Percentiles rank a stretch among this genome's conserved stretches.
Conservation (phyloP, 2,329 filamentous ascomycete genomes). For the Pyricularia pennisetigena region DNA sequence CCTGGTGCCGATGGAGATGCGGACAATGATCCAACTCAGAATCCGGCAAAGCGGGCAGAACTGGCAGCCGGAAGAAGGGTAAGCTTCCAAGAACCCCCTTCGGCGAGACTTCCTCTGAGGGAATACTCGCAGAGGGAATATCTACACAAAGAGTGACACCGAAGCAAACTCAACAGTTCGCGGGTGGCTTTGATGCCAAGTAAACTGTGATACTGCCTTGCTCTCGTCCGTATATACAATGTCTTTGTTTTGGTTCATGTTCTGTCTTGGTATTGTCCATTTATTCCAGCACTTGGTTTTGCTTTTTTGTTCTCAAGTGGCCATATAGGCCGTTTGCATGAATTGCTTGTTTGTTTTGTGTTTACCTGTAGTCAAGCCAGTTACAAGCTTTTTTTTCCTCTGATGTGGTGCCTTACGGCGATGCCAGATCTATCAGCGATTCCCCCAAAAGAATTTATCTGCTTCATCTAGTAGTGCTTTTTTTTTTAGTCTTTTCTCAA, state of each 20-base stretch:
- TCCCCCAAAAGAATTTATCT: background rate
- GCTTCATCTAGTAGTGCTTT: background rate
- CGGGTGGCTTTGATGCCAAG: background rate
- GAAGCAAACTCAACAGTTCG: background rate
- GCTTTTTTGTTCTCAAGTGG: background rate
- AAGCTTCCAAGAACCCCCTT: constrained; percentile 3
- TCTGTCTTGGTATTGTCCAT: background rate
- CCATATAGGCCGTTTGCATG: background rate
- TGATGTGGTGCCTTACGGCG: too few species aligned
- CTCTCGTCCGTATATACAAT: background rate
- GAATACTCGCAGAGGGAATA: background rate
- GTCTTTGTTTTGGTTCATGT: background rate
- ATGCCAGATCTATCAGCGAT: too few species aligned
- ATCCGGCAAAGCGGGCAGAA: constrained; percentile 27
- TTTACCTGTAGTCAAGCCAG: background rate
- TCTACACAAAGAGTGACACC: background rate
- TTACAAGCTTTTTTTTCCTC: background rate
- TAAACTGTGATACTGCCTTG: background rate
- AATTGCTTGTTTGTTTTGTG: background rate
- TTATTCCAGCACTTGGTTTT: background rate
- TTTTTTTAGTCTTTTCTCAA: background rate
- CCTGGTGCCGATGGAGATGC: constrained; percentile 34
- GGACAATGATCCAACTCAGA: constrained; percentile 31
- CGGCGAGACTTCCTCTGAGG: background rate
- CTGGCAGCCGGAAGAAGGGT: constrained; percentile 4